Evolutionary conservation across 2,329 filamentous ascomycete genomes (phyloP).

Genomic region (Plenodomus biglobosus): DNA sequence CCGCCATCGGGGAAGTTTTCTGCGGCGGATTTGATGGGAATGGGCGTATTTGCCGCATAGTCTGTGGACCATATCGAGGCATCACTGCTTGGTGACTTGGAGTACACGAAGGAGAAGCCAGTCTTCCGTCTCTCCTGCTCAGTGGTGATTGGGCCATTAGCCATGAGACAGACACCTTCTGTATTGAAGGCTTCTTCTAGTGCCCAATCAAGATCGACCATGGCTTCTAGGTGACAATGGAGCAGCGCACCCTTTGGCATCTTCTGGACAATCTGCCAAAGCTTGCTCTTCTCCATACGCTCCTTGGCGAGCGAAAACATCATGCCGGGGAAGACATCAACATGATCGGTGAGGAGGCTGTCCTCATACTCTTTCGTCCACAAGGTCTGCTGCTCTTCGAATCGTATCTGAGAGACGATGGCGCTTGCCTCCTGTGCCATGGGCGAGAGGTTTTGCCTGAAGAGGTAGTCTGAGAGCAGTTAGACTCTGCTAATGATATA

Average conservation of each 20-base stretch:
- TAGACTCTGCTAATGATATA: constrained; percentile 18
- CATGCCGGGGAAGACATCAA: constrained; percentile 80
- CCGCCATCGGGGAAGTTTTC: constrained; percentile 74
- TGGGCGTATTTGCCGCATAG: constrained; percentile 62
- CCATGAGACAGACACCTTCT: constrained; percentile 71
- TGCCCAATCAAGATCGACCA: constrained; percentile 83
- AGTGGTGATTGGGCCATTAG: constrained; percentile 59
- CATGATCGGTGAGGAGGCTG: constrained; percentile 63
- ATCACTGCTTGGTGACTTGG: constrained; percentile 45
- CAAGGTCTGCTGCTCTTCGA: constrained; percentile 71
- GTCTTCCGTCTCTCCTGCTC: constrained; percentile 57
- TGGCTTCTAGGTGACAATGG: constrained; percentile 88
- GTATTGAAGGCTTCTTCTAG: constrained; percentile 70
- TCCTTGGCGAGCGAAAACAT: constrained; percentile 87
- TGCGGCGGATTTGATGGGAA: constrained; percentile 65
- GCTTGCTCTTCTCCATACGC: constrained; percentile 79
- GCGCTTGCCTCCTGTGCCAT: constrained; percentile 74
- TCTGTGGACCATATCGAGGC: constrained; percentile 65
- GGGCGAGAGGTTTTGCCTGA: constrained; percentile 74
- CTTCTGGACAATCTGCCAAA: constrained; percentile 80
- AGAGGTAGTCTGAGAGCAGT: constrained; percentile 61
- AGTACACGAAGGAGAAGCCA: constrained; percentile 60
- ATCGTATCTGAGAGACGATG: constrained; percentile 78
- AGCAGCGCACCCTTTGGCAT: constrained; percentile 89
- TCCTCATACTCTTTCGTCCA: constrained; percentile 78